phyloP scores from a whole-genome alignment of 2,329 filamentous ascomycete genomes.

The Hymenoscyphus fraxineus region DNA sequence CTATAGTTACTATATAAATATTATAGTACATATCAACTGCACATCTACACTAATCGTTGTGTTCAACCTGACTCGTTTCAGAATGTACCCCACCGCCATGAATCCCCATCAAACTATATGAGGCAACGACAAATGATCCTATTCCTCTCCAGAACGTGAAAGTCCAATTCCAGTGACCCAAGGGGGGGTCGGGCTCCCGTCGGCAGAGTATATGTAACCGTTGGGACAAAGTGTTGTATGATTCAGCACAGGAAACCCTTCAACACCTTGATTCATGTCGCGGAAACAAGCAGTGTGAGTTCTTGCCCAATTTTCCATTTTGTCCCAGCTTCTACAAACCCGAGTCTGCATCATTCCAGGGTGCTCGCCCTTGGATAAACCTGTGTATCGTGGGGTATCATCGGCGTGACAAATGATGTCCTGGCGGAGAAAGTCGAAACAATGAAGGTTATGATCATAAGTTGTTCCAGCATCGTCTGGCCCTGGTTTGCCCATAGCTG shows the following conservation, averaged over 20 bases:
- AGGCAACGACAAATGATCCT: no score
- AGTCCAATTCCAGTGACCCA: neutral
- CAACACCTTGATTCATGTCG: constrained; percentile 1
- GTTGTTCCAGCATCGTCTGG: neutral
- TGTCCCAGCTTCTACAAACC: constrained; percentile 7
- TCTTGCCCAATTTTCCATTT: constrained; percentile 4
- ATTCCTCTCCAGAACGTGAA: neutral
- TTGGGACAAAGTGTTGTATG: neutral
- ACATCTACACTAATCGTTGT: no score
- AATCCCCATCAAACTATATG: no score
- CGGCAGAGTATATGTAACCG: constrained; percentile 1
- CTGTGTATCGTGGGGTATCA: constrained; percentile 5
- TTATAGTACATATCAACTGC: no score
- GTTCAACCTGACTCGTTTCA: no score
- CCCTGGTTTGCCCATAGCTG: neutral
- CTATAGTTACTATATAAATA: no score
- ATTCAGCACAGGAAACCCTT: neutral
- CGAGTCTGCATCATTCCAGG: constrained; percentile 6
- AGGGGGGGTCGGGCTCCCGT: neutral
- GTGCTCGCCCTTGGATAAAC: neutral
- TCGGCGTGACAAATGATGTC: constrained; percentile 6
- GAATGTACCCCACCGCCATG: no score
- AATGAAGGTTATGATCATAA: constrained; percentile 5
- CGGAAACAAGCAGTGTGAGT: constrained; percentile 3
- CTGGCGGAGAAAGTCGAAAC: neutral